phyloP scores from a whole-genome alignment of 1,284 basidiomycete species.

The Anthracocystis panici-leucophaei region DNA sequence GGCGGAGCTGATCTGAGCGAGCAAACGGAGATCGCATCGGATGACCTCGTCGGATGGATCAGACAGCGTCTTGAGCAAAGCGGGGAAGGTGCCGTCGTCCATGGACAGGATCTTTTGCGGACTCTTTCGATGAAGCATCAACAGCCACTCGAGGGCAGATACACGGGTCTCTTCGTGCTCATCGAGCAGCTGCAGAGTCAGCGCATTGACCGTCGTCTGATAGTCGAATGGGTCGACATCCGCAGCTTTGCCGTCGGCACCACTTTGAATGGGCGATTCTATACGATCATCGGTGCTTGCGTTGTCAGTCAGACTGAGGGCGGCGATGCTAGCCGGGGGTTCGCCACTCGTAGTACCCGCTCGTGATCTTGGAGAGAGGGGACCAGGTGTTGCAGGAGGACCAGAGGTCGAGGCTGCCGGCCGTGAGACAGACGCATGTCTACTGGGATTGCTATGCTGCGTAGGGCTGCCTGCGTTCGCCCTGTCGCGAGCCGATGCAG shows the following conservation, averaged over 20 bases:
- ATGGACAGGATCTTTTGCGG: slow-evolving; percentile 96
- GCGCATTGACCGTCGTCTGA: slow-evolving; percentile 86
- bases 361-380: slow-evolving; percentile 23
- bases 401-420: slow-evolving; percentile 1
- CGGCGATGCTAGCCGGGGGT: slow-evolving; percentile 16
- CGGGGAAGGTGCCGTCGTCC: slow-evolving; percentile 96
- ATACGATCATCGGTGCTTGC: slow-evolving; percentile 20
- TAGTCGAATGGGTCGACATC: slow-evolving; percentile 87
- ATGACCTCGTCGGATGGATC: slow-evolving; percentile 98
- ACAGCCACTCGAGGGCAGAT: slow-evolving; percentile 94
- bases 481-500: slow-evolving; percentile 28
- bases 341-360: slow-evolving; percentile 30
- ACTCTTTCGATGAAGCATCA: slow-evolving; percentile 98
- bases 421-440: slow-evolving; percentile 26
- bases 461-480: slow-evolving; percentile 30
- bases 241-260: neutral
- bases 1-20: slow-evolving; percentile 91
- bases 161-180: slow-evolving; percentile 97
- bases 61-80: slow-evolving; percentile 92
- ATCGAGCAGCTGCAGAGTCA: slow-evolving; percentile 93
- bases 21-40: slow-evolving; percentile 91
- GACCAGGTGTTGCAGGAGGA: slow-evolving; percentile 7
- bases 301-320: slow-evolving; percentile 20
- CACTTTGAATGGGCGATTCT: slow-evolving; percentile 6
- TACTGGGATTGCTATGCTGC: slow-evolving; percentile 11